Conservation (phyloP, 306 rosid genomes). For the Comarum palustre region DNA sequence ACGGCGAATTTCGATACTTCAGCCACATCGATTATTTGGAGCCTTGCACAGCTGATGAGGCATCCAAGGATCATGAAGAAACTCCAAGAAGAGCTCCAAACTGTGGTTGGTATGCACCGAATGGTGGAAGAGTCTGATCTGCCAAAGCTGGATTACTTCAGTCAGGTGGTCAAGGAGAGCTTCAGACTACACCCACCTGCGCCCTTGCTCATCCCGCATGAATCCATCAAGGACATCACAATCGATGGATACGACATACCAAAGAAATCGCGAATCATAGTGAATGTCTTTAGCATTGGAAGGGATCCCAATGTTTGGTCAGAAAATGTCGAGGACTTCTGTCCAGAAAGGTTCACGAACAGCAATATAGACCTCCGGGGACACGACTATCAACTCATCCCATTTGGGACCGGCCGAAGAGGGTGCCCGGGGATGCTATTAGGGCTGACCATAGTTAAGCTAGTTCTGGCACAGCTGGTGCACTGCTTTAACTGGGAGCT, state of each 20-base stretch:
- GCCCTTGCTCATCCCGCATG: conserved; percentile 19
- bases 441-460: conserved; percentile 12
- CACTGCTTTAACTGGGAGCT: conserved; percentile 50
- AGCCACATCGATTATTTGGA: conserved; percentile 25
- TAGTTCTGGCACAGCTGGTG: conserved; percentile 20
- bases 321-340: background rate
- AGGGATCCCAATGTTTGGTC: background rate
- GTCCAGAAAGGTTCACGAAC: background rate
- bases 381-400: conserved; percentile 30
- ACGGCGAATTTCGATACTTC: conserved; percentile 19
- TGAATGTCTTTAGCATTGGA: background rate
- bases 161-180: conserved; percentile 29
- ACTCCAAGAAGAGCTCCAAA: conserved; percentile 40
- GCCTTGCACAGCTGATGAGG: conserved; percentile 38
- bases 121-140: conserved; percentile 39
- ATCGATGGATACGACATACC: conserved; percentile 21
- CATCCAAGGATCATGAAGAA: conserved; percentile 38
- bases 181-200: conserved; percentile 33
- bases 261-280: conserved; percentile 11
- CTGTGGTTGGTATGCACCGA: conserved; percentile 28
- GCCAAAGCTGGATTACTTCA: conserved; percentile 26
- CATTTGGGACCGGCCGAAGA: conserved; percentile 35
- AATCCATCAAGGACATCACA: conserved; percentile 14
- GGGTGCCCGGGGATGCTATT: conserved; percentile 14
- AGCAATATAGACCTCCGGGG: background rate